phyloP scores from a whole-genome alignment of 2,329 filamentous ascomycete species.

The Pseudocercospora fuligena region DNA sequence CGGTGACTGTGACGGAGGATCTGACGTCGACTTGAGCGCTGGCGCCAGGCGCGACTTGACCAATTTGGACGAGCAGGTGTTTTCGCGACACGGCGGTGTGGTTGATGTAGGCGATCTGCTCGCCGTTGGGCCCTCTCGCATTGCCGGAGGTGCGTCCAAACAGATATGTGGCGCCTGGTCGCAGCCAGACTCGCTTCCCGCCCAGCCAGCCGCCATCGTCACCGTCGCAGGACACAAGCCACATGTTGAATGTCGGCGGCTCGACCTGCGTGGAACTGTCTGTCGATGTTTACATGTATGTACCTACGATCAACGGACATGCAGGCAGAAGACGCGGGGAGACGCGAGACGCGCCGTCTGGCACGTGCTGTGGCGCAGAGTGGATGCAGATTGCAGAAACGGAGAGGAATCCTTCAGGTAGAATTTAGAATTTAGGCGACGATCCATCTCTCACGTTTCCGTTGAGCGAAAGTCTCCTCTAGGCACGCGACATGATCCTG shows the following conservation, averaged over 20 bases:
- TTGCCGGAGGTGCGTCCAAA: conserved; percentile 72
- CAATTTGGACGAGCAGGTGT: conserved; percentile 79
- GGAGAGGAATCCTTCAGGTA: too few relatives aligned
- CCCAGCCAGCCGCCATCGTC: conserved; percentile 60
- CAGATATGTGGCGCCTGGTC: conserved; percentile 35
- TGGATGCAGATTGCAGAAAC: too few relatives aligned
- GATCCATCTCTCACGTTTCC: not conserved
- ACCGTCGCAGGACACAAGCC: conserved; percentile 61
- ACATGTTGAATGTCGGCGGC: conserved; percentile 47
- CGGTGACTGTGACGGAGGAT: conserved; percentile 74
- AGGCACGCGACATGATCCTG: too few relatives aligned
- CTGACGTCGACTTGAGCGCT: conserved; percentile 63
- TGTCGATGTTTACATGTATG: not conserved
- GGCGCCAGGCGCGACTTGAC: conserved; percentile 66
- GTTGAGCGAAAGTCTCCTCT: not conserved
- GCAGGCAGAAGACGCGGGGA: not conserved
- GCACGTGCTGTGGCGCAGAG: too few relatives aligned
- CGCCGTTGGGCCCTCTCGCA: conserved; percentile 40
- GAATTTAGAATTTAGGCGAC: too few relatives aligned
- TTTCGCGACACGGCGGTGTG: conserved; percentile 86
- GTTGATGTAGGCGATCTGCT: conserved; percentile 66
- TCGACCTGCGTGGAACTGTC: not conserved
- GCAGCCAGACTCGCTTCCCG: conserved; percentile 45
- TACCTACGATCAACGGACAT: not conserved
- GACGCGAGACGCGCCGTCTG: not conserved